Conservation (phyloP, 148 eudicot species). For the Rheum nobile region DNA sequence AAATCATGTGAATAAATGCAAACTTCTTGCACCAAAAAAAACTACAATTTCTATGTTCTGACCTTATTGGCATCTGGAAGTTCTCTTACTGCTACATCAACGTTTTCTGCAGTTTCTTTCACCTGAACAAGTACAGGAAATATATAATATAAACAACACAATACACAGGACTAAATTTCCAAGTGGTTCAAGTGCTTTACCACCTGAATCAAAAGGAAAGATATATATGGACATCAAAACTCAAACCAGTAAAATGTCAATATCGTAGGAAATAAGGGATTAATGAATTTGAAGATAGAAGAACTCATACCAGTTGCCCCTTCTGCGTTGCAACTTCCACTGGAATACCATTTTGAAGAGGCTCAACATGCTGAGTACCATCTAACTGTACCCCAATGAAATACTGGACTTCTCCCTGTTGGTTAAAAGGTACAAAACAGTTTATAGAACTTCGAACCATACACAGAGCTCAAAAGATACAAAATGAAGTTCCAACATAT, state of each 20-base stretch:
- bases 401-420: slow-evolving; percentile 78
- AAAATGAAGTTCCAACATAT: not conserved
- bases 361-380: slow-evolving; percentile 86
- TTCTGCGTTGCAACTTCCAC: slow-evolving; percentile 61
- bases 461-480: not conserved
- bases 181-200: not conserved
- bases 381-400: slow-evolving; percentile 57
- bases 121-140: slow-evolving; percentile 31
- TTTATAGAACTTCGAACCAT: not conserved
- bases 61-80: slow-evolving; percentile 99
- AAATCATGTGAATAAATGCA: not conserved
- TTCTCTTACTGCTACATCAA: slow-evolving; percentile 85
- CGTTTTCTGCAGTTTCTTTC: slow-evolving; percentile 84
- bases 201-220: not conserved
- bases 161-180: not conserved
- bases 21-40: not conserved
- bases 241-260: not conserved
- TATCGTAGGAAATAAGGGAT: not conserved
- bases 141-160: not conserved
- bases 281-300: not conserved
- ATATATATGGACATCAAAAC: not conserved
- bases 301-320: slow-evolving; percentile 42
- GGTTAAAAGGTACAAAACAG: slow-evolving; percentile 8
- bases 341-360: slow-evolving; percentile 77
- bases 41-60: slow-evolving; percentile 3